Evolutionary conservation across 1,284 basidiomycete species (phyloP).

Genomic region (Hemileia vastatrix): DNA sequence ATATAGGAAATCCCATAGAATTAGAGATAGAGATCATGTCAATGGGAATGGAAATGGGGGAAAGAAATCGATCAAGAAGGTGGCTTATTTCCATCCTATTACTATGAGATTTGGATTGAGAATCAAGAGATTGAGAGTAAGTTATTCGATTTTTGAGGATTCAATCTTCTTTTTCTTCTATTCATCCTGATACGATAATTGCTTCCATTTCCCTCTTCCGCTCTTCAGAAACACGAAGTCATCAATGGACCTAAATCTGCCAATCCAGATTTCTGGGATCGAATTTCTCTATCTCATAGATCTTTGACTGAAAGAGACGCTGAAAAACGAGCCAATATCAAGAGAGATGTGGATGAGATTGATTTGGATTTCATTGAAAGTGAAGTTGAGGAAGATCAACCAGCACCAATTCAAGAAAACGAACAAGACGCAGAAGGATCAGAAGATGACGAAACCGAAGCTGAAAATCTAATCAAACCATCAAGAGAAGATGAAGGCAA

Average conservation of each 20-base stretch:
- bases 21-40: constrained; percentile 30
- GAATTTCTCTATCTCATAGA: constrained; percentile 31
- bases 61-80: constrained; percentile 29
- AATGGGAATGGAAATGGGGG: constrained; percentile 26
- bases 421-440: background rate
- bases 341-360: constrained; percentile 32
- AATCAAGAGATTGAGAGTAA: too few relatives aligned
- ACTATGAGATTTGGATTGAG: too few relatives aligned
- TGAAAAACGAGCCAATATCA: constrained; percentile 26
- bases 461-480: constrained; percentile 1
- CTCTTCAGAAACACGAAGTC: background rate
- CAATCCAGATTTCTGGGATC: constrained; percentile 34
- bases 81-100: constrained; percentile 39
- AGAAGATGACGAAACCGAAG: constrained; percentile 14
- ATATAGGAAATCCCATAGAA: constrained; percentile 32
- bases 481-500: constrained; percentile 6
- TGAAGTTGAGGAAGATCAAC: constrained; percentile 27
- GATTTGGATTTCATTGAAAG: constrained; percentile 28
- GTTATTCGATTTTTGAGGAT: too few relatives aligned
- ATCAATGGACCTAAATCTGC: constrained; percentile 20
- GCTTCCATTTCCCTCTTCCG: too few relatives aligned
- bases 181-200: too few relatives aligned
- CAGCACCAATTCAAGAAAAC: constrained; percentile 7
- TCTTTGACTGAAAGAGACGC: constrained; percentile 29
- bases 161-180: too few relatives aligned